Conservation (phyloP, 345 rosid genomes). For the Heritiera fomes region DNA sequence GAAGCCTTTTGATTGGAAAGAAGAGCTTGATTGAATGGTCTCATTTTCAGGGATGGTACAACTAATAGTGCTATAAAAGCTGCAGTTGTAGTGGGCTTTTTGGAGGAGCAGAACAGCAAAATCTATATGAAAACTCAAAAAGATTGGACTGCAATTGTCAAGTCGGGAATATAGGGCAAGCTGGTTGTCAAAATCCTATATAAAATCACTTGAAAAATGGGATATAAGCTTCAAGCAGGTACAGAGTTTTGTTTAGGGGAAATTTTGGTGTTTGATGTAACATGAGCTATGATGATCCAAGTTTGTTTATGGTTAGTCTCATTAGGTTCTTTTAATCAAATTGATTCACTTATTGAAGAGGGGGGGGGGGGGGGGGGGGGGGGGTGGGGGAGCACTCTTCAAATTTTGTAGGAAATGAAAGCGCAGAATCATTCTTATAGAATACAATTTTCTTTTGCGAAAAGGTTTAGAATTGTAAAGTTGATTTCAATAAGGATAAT, state of each 20-base stretch:
- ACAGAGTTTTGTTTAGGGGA: not conserved
- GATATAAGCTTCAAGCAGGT: not conserved
- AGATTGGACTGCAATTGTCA: not conserved
- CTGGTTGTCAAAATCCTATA: not conserved
- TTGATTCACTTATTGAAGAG: not conserved
- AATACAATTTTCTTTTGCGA: not conserved
- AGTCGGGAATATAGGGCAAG: not conserved
- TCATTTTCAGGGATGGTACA: not conserved
- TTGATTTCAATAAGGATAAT: not conserved
- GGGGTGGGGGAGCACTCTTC: not conserved
- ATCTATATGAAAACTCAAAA: not conserved
- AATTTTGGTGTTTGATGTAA: not conserved
- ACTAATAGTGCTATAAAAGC: not conserved
- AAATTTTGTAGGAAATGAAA: not conserved
- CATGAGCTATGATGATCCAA: not conserved
- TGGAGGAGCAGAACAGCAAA: not conserved
- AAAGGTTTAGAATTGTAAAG: not conserved
- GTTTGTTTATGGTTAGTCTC: not conserved
- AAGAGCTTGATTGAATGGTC: not conserved
- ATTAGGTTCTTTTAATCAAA: not conserved
- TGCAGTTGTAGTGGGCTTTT: not conserved
- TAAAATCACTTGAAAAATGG: not conserved
- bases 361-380: too few relatives aligned
- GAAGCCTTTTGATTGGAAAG: not conserved
- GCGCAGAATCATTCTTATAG: not conserved